These are phyloP conservation scores for Vaccinium vitisidaea DNA, from an alignment of 148 eudicot species.

Conservation along the genomic window DNA sequence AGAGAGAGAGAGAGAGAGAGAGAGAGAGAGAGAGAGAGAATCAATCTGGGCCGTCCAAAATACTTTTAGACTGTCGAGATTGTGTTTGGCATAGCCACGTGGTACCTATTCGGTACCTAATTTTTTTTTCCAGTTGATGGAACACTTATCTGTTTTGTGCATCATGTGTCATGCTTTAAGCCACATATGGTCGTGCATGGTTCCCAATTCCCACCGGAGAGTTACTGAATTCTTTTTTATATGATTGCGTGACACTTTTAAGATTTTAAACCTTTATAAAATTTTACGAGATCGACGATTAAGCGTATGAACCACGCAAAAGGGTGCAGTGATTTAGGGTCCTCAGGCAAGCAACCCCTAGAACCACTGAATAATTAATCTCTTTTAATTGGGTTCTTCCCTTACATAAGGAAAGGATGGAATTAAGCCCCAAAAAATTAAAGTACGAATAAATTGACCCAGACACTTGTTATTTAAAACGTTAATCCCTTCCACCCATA, in stretches of 20 bases:
- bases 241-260: not conserved
- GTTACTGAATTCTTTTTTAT: not conserved
- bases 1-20: no score
- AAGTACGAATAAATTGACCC: no score
- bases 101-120: no score
- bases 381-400: no score
- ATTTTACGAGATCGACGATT: not conserved
- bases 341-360: not conserved
- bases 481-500: not conserved
- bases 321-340: not conserved
- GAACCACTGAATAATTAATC: no score
- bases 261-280: not conserved
- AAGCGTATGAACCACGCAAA: not conserved
- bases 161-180: slow-evolving; percentile 27
- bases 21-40: no score
- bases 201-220: not conserved
- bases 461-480: no score
- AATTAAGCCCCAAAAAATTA: no score
- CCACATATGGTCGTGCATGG: slow-evolving; percentile 16
- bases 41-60: no score
- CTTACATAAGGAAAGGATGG: no score
- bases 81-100: no score
- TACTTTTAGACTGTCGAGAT: no score
- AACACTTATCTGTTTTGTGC: slow-evolving; percentile 3
- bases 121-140: not conserved